Evolutionary conservation across 768 basidiomycete species (phyloP).

Genomic region (Tricholoma bakamatsutake): DNA sequence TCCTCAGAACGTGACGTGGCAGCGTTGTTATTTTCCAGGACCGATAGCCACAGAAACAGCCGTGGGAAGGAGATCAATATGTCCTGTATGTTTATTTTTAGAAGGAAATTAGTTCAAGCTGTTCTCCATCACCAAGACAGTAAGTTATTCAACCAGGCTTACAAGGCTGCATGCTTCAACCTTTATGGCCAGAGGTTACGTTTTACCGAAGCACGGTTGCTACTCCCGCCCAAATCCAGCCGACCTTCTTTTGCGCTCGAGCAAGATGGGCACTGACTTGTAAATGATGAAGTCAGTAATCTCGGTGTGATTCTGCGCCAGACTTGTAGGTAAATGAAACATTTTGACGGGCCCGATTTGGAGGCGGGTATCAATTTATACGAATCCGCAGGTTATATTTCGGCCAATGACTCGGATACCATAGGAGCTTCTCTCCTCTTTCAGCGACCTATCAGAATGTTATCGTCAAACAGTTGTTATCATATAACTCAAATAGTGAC

Average conservation of each 20-base stretch:
- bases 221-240: not conserved
- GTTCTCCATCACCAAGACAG: not conserved
- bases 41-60: not conserved
- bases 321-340: not conserved
- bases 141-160: no score
- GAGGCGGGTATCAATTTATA: not conserved
- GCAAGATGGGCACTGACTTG: not conserved
- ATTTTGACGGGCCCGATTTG: not conserved
- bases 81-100: not conserved
- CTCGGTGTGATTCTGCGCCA: not conserved
- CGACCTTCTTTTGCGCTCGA: not conserved
- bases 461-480: not conserved
- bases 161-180: no score
- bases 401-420: not conserved
- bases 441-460: not conserved
- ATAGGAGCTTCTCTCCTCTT: not conserved
- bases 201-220: not conserved
- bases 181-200: not conserved
- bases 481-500: not conserved
- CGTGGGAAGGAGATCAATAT: not conserved
- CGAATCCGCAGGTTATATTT: not conserved
- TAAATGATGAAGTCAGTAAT: not conserved
- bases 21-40: not conserved
- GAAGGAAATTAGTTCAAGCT: not conserved
- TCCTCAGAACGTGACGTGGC: not conserved